Evolutionary conservation across 352 stramenopile species (phyloP), one percentile per base, ranked within the genome.

Genomic region (Phytopythium montanum): DNA sequence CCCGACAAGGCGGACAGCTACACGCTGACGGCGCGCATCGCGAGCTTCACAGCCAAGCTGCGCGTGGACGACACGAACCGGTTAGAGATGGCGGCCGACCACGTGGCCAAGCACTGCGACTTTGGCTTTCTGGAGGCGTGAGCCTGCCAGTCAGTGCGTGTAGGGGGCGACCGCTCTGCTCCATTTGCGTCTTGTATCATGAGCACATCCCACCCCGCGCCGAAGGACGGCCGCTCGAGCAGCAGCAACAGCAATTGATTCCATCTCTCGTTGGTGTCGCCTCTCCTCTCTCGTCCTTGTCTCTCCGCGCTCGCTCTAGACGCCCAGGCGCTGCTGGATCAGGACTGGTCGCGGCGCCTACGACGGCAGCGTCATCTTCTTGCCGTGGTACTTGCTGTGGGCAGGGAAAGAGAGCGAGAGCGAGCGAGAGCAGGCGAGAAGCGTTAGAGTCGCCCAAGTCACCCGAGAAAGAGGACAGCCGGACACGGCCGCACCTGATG

Each of bases 361-460:
- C 66, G 81, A 79, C 19, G 86, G 86, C 60, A 95, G 64, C 68
- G 86, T 91, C 86, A 95, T 94, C 77, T 95, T 95, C 75, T 94
- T 92, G 68, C 86, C 86, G 51, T 94, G 84, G 73, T 93, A 94
- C 79, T 95, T 95, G 72, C 86, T 95, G 51, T 33, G 51, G 42
- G 23, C 23, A 51, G 1, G n/a, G n/a, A n/a, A n/a, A n/a, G n/a
- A n/a, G n/a, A n/a, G n/a, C n/a, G n/a, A n/a, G n/a, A n/a, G n/a
- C n/a, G n/a, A n/a, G n/a, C n/a, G n/a, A n/a, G n/a, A n/a, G n/a
- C n/a, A n/a, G n/a, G 12, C 8, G 31, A 36, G 31, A 36, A 36
- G 31, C 31, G 5, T 36, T 7, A 36, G 31, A 1, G 7, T 7
- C 5, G 31, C 12, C 31, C 2, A 36, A 36, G 31, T 10, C 8